A percentile compares a stretch with the other conserved stretches of the same genome.
Evolutionary conservation across 2,329 filamentous ascomycete genomes (phyloP).

Genomic region (Aureobasidium subglaciale): DNA sequence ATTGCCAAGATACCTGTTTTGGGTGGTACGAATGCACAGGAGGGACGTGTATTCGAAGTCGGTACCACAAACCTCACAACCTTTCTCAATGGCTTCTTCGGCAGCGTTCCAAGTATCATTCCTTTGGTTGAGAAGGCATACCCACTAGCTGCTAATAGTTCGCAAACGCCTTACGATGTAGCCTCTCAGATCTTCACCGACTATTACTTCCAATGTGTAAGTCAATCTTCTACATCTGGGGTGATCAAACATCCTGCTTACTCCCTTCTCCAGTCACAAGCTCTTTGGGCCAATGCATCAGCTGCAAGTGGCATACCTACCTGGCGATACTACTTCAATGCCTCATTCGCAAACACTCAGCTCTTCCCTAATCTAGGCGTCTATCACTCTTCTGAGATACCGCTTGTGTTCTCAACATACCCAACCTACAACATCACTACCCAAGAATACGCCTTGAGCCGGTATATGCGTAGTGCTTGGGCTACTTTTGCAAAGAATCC

Average conservation of each 20-base stretch:
- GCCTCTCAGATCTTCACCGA: constrained; percentile 26
- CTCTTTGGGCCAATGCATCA: constrained; percentile 25
- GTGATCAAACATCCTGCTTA: not conserved
- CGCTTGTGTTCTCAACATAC: constrained; percentile 31
- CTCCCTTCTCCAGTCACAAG: constrained; percentile 13
- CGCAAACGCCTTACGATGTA: constrained; percentile 23
- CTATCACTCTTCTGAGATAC: constrained; percentile 31
- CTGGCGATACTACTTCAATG: constrained; percentile 35
- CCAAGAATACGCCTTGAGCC: constrained; percentile 27
- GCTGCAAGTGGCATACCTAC: constrained; percentile 26
- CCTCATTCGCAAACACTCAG: constrained; percentile 29
- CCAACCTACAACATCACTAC: constrained; percentile 23
- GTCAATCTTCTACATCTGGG: no score
- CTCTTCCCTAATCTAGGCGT: constrained; percentile 25
- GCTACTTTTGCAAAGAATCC: constrained; percentile 33
- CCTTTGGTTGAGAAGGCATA: constrained; percentile 24
- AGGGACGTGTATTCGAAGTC: constrained; percentile 30
- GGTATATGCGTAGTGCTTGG: constrained; percentile 29
- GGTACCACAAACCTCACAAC: constrained; percentile 23
- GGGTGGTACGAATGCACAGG: constrained; percentile 29
- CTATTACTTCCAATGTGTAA: constrained; percentile 24
- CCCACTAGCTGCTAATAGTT: constrained; percentile 20
- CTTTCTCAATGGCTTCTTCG: constrained; percentile 19
- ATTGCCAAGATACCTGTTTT: constrained; percentile 31
- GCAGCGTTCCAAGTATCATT: constrained; percentile 20